Base-by-base conservation (phyloP, 495 filamentous ascomycete genomes). In the Penicillium atrosanguineum region DNA sequence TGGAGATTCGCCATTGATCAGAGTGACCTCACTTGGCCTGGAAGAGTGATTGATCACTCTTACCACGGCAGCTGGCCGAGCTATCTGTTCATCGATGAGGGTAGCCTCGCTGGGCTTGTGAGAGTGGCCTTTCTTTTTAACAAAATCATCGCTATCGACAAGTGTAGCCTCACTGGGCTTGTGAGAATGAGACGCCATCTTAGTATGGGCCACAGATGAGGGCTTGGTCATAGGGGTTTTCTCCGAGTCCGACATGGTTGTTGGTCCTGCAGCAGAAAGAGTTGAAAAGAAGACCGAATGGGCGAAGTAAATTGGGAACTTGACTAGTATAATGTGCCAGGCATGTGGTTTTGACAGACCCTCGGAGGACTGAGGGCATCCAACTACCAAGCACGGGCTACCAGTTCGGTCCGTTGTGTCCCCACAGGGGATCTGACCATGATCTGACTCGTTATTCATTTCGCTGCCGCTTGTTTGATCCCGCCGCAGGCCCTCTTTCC, bases 221-320 rank as follows among this genome's bases (percentile, higher is more conserved):
- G 66, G 44, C 23, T 65, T 41, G 12, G 61, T 36, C 36, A 64
- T 55, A 18, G 57, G 53, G 18, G 18, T 51, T 53, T 70, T 50
- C 47, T 69, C 66, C 14, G 55, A 56, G 38, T 43, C 50, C 47
- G 67, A 68, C 67, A 70, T 69, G 57, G 40, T 56, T 52, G 50
- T 21, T 38, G 31, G 50, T 16, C 36, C 21, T 42, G 50, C 41
- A 52, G 43, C 4, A 26, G 42, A 20, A 36, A 38, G 20, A 34
- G 31, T 68, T 64, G 53, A 56, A 57, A 66, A 63, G 57, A 48
- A 45, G 55, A 53, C 56, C 36, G 52, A 47, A 53, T 25, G 36
- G 20, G 18, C 42, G 53, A 61, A 49, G 39, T 20, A 36, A 31
- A 50, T 63, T 63, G 46, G 19, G 43, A 63, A 60, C 44, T 46